Evolutionary conservation across 176 grass and related monocot species (phyloP).

Genomic region (Themeda triandra): DNA sequence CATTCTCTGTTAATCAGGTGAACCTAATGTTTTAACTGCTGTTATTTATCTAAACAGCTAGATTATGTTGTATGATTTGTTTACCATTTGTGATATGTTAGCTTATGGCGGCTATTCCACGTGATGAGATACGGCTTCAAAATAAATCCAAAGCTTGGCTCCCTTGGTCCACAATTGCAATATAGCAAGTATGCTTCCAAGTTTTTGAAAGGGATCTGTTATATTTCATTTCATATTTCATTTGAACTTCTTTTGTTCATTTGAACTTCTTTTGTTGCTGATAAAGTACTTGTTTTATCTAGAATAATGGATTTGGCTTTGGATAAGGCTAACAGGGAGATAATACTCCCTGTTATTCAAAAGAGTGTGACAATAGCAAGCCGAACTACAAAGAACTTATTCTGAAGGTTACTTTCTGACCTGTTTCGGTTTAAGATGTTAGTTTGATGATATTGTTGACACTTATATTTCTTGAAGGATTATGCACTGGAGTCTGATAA

Average conservation of each 20-base stretch:
- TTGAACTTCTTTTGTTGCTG: constrained; percentile 16
- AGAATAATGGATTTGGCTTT: constrained; percentile 78
- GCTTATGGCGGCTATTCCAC: constrained; percentile 73
- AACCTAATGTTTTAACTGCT: not conserved
- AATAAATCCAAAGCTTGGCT: constrained; percentile 75
- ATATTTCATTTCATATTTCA: no score
- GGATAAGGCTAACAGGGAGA: constrained; percentile 76
- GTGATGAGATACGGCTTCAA: constrained; percentile 59
- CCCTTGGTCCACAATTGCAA: constrained; percentile 65
- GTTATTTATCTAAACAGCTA: constrained; percentile 6
- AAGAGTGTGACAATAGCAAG: constrained; percentile 84
- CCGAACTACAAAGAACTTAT: constrained; percentile 82
- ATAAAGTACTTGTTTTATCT: constrained; percentile 16
- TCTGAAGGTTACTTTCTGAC: constrained; percentile 56
- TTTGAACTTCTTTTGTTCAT: no score
- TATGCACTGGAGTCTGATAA: constrained; percentile 77
- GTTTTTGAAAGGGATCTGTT: not conserved
- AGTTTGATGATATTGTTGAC: constrained; percentile 8
- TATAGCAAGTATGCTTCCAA: constrained; percentile 52
- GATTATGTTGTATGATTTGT: constrained; percentile 17
- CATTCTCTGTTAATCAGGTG: constrained; percentile 76
- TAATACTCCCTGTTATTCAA: constrained; percentile 75
- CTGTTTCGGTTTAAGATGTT: not conserved
- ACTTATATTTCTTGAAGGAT: constrained; percentile 44
- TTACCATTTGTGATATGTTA: constrained; percentile 27